These are phyloP conservation scores for Melampsora americana DNA, from an alignment of 1,284 basidiomycete genomes.

Conservation along the genomic window DNA sequence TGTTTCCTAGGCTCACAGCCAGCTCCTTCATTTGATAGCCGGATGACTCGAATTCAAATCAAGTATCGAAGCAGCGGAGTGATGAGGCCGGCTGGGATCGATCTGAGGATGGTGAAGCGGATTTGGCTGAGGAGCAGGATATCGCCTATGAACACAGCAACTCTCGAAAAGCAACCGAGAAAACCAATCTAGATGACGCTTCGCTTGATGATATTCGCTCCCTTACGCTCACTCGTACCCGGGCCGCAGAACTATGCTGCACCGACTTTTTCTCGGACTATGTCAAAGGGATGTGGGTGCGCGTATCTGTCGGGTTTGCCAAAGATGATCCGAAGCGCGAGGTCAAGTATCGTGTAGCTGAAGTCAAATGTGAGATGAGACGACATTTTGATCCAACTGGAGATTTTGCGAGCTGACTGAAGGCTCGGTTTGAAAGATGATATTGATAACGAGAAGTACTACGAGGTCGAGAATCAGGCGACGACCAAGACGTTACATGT, in stretches of 20 bases:
- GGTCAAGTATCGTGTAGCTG: slow-evolving; percentile 39
- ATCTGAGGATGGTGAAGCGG: slow-evolving; percentile 36
- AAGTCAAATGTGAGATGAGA: slow-evolving; percentile 10
- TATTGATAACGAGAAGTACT: slow-evolving; percentile 28
- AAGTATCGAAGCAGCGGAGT: slow-evolving; percentile 2
- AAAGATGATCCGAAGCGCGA: slow-evolving; percentile 43
- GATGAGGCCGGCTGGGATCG: slow-evolving; percentile 6
- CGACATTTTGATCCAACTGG: neutral
- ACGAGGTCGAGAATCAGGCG: slow-evolving; percentile 39
- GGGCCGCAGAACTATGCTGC: slow-evolving; percentile 37
- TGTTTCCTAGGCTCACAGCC: neutral
- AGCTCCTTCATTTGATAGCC: slow-evolving; percentile 1
- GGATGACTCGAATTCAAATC: slow-evolving; percentile 5
- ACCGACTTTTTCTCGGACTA: slow-evolving; percentile 39
- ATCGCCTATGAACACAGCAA: slow-evolving; percentile 1
- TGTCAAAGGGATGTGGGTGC: slow-evolving; percentile 41
- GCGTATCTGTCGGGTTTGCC: slow-evolving; percentile 36
- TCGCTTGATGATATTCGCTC: slow-evolving; percentile 24
- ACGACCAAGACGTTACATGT: slow-evolving; percentile 28
- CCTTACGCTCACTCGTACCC: slow-evolving; percentile 31
- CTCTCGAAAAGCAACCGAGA: slow-evolving; percentile 18
- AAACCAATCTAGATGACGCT: slow-evolving; percentile 17
- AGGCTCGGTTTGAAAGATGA: neutral
- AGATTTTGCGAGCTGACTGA: no score
- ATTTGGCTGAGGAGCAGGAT: slow-evolving; percentile 22